phyloP scores from a whole-genome alignment of 192 early-diverging fungal genomes.

The Geranomyces variabilis region DNA sequence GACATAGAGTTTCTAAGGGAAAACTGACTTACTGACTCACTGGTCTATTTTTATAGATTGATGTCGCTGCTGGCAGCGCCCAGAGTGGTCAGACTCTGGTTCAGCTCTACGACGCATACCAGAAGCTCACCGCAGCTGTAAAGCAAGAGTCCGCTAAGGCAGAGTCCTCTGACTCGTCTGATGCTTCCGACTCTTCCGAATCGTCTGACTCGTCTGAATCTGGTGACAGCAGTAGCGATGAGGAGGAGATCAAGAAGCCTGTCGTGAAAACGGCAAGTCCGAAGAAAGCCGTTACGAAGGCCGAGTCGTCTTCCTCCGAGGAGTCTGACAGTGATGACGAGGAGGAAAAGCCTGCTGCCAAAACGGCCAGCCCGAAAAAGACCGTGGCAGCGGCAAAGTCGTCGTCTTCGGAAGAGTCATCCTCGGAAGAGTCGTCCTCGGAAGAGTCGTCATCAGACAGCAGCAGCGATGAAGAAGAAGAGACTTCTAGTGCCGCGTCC shows the following conservation, averaged over 20 bases:
- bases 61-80: background rate
- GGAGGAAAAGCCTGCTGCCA: background rate
- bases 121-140: background rate
- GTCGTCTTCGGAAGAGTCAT: slow-evolving; percentile 8
- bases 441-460: slow-evolving; percentile 21
- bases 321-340: slow-evolving; percentile 15
- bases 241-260: slow-evolving; percentile 8
- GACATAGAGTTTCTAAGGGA: background rate
- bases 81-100: background rate
- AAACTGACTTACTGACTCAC: background rate
- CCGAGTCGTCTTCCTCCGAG: background rate
- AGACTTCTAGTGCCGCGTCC: background rate
- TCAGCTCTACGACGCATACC: background rate
- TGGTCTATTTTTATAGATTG: background rate
- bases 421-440: slow-evolving; percentile 23
- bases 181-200: background rate
- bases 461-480: slow-evolving; percentile 8
- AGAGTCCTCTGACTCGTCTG: slow-evolving; percentile 2
- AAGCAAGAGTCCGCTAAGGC: background rate
- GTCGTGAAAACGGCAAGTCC: background rate
- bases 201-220: background rate
- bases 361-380: background rate
- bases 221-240: slow-evolving; percentile 6
- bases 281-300: background rate
- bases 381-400: background rate